phyloP scores from a whole-genome alignment of 306 rosid genomes.

The Erythrophleum fordii region DNA sequence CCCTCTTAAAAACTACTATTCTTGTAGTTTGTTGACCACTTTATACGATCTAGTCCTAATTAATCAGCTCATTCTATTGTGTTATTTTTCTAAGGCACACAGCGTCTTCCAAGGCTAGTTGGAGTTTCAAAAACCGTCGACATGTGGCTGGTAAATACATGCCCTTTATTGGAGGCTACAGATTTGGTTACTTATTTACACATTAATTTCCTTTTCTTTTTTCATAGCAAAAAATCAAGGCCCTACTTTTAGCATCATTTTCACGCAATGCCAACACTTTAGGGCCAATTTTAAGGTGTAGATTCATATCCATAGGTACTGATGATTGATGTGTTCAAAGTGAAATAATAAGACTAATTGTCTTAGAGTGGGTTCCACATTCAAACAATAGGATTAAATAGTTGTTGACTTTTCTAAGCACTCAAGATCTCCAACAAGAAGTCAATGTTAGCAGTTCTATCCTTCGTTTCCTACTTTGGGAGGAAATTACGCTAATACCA shows the following conservation, averaged over 20 bases:
- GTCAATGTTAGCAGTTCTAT: neutral
- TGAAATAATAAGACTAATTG: neutral
- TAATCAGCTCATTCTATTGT: neutral
- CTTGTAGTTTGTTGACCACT: neutral
- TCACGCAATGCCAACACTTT: too few species aligned
- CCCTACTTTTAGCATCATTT: too few species aligned
- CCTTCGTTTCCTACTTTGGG: neutral
- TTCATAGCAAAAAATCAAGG: too few species aligned
- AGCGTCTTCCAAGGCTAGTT: constrained; percentile 4
- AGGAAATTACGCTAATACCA: neutral
- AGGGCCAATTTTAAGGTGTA: too few species aligned
- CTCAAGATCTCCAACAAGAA: too few species aligned
- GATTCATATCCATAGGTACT: too few species aligned
- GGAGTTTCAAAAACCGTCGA: neutral
- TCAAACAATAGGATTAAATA: neutral
- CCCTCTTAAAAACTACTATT: neutral
- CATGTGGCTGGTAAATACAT: neutral
- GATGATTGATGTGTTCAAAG: neutral
- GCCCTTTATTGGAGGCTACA: neutral
- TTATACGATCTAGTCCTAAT: neutral
- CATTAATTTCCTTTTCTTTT: too few species aligned
- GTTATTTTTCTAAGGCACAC: neutral
- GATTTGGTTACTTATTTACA: neutral
- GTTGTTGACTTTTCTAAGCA: too few species aligned
- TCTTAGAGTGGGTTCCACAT: neutral